A percentile compares a stretch with the other conserved stretches of the same genome.
Evolutionary conservation across 345 rosid species (phyloP).

Genomic region (Pistacia vera): DNA sequence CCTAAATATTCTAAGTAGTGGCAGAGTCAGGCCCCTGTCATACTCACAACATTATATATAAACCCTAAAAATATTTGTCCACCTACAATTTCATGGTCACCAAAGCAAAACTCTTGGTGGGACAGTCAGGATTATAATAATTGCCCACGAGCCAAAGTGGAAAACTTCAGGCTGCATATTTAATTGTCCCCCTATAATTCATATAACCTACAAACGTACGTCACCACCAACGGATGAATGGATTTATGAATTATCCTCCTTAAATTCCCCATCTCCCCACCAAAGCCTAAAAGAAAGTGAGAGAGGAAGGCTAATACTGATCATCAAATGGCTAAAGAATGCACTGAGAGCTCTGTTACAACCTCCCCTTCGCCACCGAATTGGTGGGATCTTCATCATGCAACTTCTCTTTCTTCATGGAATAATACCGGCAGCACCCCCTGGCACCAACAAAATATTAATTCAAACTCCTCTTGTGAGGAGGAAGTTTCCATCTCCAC

Average conservation of each 20-base stretch:
- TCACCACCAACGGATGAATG: slow-evolving; percentile 37
- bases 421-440: slow-evolving; percentile 14
- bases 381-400: slow-evolving; percentile 79
- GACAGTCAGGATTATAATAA: slow-evolving; percentile 33
- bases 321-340: slow-evolving; percentile 52
- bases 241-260: slow-evolving; percentile 26
- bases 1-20: too few relatives aligned
- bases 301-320: not conserved
- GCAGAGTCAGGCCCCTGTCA: too few relatives aligned
- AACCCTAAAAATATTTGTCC: slow-evolving; percentile 14
- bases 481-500: slow-evolving; percentile 66
- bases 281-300: slow-evolving; percentile 10
- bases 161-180: slow-evolving; percentile 62
- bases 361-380: slow-evolving; percentile 30
- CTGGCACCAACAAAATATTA: slow-evolving; percentile 49
- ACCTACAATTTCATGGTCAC: not conserved
- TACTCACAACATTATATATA: not conserved
- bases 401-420: slow-evolving; percentile 52
- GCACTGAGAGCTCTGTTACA: slow-evolving; percentile 40
- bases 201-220: slow-evolving; percentile 23
- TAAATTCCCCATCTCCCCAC: slow-evolving; percentile 37
- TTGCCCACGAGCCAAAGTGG: slow-evolving; percentile 64
- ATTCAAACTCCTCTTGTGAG: slow-evolving; percentile 54
- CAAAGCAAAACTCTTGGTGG: slow-evolving; percentile 16
- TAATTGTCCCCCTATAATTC: slow-evolving; percentile 51